phyloP scores from a whole-genome alignment of 1,139 yeast species.

The Wickerhamomyces sp. region DNA sequence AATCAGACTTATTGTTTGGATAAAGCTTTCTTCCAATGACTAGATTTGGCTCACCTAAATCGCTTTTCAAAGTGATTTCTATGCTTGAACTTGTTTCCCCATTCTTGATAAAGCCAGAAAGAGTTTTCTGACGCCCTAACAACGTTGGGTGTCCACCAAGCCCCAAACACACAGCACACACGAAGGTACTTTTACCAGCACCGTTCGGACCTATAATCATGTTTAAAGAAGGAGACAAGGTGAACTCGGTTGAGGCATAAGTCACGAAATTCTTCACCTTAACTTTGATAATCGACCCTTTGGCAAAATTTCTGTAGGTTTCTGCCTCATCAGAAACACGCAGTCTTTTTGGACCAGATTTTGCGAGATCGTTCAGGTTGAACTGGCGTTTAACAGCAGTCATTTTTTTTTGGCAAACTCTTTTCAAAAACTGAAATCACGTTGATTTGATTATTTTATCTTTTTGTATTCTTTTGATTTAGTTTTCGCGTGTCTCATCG shows the following conservation, averaged over 20 bases:
- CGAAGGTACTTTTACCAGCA: constrained; percentile 90
- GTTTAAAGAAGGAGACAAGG: constrained; percentile 78
- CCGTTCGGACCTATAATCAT: constrained; percentile 98
- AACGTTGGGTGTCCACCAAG: constrained; percentile 76
- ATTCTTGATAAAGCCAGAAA: constrained; percentile 69
- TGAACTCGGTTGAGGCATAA: constrained; percentile 71
- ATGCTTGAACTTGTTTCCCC: constrained; percentile 57
- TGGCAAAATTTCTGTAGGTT: constrained; percentile 16
- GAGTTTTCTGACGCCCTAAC: constrained; percentile 71
- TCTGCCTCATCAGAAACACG: not conserved
- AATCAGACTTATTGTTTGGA: constrained; percentile 44
- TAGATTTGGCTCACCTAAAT: constrained; percentile 29
- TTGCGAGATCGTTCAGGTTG: constrained; percentile 8
- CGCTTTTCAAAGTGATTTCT: constrained; percentile 60
- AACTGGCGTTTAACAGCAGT: constrained; percentile 1
- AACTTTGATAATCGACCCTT: constrained; percentile 71
- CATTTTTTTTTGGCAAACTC: no score
- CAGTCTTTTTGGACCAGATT: constrained; percentile 5
- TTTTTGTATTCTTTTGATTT: no score
- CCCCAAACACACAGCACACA: constrained; percentile 90
- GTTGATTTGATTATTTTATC: not conserved
- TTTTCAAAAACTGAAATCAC: no score
- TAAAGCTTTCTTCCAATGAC: constrained; percentile 38
- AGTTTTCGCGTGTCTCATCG: no score
- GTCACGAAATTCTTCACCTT: constrained; percentile 77